Base-by-base conservation (phyloP, 1,139 yeast species). In the Kurtzmaniella natalensis region DNA sequence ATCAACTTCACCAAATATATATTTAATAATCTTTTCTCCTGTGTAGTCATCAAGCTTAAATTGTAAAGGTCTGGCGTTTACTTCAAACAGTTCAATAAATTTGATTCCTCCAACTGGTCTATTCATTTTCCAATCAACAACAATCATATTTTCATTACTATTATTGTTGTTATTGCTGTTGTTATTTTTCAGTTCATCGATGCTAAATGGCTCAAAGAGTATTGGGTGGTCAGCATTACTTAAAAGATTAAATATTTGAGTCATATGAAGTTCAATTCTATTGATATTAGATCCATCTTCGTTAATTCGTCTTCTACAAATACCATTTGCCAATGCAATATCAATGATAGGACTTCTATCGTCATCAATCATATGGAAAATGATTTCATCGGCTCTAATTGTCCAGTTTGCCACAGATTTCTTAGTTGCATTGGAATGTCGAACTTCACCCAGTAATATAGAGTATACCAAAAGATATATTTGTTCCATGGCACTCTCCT, bases 51-150 rank as follows among this genome's bases (percentile, higher is more conserved):
- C 92, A 24, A 81, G 45, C 35, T 72, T 70, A 34, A 81, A 46
- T 32, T 69, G 70, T 40, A 81, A 58, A 28, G 87, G 87, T 34
- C 65, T 59, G 5, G 82, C 60, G 21, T 59, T 54, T 22, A 81
- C 61, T 31, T 70, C 73, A 33, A 79, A 70, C 40, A 67, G 59
- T 42, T 74, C 79, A 40, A 81, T 62, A 24, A 81, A 66, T 42
- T 72, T 68, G 39, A 81, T 80, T 1, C 89, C 89, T 29, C 88
- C 89, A 28, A 81, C 73, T 11, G 81, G 73, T 35, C 73, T 63
- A 40, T 74, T 76, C 77, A 80, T 72, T 4, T 73, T 70, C 92
- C 92, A 82, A 24, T 57, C 61, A 6, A 78, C 60, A 6, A 60
- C 56, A 9, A 80, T 54, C 48, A 78, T 43, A 36, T 52, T 55